phyloP scores from a whole-genome alignment of 306 rosid genomes.

The Acacia acuminata region DNA sequence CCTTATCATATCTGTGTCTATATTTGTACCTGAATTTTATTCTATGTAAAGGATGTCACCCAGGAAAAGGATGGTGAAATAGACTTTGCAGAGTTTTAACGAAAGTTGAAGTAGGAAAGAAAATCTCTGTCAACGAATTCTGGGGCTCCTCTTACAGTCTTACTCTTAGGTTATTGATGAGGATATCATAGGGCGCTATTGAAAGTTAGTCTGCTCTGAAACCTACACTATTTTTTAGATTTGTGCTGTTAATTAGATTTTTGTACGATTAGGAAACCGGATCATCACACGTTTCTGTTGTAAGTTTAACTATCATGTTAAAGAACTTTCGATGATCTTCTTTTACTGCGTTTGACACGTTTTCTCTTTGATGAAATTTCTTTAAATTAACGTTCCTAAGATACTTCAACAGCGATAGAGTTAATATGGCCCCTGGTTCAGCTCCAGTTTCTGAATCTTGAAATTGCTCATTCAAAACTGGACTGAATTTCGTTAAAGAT shows the following conservation, averaged over 20 bases:
- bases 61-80: constrained; percentile 10
- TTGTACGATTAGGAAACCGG: not conserved
- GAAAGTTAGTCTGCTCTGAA: not conserved
- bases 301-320: not conserved
- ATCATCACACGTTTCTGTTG: constrained; percentile 13
- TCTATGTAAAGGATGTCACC: not conserved
- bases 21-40: constrained; percentile 5
- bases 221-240: constrained; percentile 3
- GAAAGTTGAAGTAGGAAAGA: not conserved
- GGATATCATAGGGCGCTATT: constrained; percentile 25
- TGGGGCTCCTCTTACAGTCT: not conserved
- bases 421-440: not conserved
- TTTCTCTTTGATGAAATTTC: not conserved
- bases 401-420: not conserved
- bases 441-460: not conserved
- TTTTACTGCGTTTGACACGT: not conserved
- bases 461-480: not conserved
- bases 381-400: not conserved
- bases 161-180: not conserved
- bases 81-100: constrained; percentile 15
- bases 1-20: constrained; percentile 5
- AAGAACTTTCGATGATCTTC: constrained; percentile 13
- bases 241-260: not conserved
- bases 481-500: not conserved
- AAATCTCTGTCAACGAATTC: not conserved